Base-by-base conservation (phyloP, 164 flowering plant genomes). In the Magnolia sinica region DNA sequence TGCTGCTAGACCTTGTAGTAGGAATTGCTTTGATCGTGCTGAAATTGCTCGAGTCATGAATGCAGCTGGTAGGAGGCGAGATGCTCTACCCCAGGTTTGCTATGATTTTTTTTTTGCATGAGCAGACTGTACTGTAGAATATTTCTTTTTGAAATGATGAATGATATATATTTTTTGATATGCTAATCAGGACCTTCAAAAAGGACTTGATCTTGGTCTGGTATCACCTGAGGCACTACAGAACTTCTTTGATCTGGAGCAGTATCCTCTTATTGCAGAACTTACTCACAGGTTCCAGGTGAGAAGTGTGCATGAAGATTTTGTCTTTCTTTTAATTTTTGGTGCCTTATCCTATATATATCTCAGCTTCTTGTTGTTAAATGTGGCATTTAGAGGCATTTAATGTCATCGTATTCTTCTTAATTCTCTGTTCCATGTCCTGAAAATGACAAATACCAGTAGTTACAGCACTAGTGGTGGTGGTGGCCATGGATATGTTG, bases 41-140 rank as follows among this genome's bases (percentile, higher is more conserved):
- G 98, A 96, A 87, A 91, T 96, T 82, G 96, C 99, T 68, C 84
- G 97, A 63, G 98, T 96, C 58, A 96, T 94, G 99, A 91, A 92
- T 89, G 98, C 97, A 70, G 99, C 98, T 77, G 97, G 99, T 59
- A 87, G 92, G 81, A 92, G 78, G 83, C 88, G 96, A 84, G 99
- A 96, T 78, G 98, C 93, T 78, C 82, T 96, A 72, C 99, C 99
- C 49, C 91, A 93, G 95, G 98, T 95, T 74, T 72, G 88, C 77
- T 20, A 19, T 77, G 2, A 55, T 55, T 55, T 55, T 55, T 55
- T 55, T 55, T 55, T 7, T 55, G 61, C 3, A 16, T 16, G 61
- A 55, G 18, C 18, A 16, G 61, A 55, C 18, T 55, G 59, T 55
- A 55, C 18, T 55, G 61, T 55, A 16, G 11, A 16, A 55, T 16